Evolutionary conservation across 2,329 filamentous ascomycete species (phyloP).

Genomic region (Apiospora sp.): DNA sequence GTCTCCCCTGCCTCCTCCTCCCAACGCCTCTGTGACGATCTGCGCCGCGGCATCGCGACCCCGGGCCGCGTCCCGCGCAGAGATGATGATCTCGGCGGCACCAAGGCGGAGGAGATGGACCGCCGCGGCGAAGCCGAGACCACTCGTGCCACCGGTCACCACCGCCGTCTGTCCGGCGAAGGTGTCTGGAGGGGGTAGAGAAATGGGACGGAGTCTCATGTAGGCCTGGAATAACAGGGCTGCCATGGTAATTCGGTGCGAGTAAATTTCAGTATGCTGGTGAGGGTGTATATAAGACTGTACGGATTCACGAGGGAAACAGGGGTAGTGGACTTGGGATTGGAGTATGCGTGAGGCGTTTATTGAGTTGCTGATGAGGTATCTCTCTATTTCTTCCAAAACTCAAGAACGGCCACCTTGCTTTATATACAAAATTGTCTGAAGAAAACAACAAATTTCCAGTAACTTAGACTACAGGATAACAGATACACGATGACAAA

Average conservation of each 20-base stretch:
- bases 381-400: background rate
- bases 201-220: constrained; percentile 34
- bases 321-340: too few species aligned
- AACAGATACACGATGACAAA: background rate
- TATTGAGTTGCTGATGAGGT: background rate
- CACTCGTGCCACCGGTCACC: constrained; percentile 51
- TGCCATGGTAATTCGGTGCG: background rate
- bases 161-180: constrained; percentile 43
- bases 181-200: background rate
- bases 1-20: background rate
- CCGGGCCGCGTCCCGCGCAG: constrained; percentile 45
- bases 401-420: background rate
- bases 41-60: constrained; percentile 43
- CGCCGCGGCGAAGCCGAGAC: constrained; percentile 51
- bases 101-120: constrained; percentile 49
- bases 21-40: constrained; percentile 32
- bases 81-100: constrained; percentile 50
- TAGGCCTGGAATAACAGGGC: constrained; percentile 33
- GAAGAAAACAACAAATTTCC: background rate
- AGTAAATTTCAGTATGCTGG: background rate
- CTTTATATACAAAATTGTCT: background rate
- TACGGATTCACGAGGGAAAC: too few species aligned
- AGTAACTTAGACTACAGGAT: background rate
- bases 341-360: background rate
- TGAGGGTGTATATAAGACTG: background rate